Conservation (phyloP, 2,329 filamentous ascomycete genomes). For the Zymoseptoria ardabiliae region DNA sequence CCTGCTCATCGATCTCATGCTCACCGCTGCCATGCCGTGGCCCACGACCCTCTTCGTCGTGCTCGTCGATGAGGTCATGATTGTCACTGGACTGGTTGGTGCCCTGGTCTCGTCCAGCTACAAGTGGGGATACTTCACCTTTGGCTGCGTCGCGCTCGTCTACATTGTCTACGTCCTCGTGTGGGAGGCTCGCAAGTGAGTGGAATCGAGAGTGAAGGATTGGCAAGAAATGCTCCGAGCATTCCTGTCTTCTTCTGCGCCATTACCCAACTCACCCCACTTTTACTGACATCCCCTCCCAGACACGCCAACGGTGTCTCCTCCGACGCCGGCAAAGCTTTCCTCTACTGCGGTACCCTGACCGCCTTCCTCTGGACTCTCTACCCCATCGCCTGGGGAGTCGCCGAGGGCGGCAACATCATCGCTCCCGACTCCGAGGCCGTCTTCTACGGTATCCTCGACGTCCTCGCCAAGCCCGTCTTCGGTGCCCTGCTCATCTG, state of each 20-base stretch:
- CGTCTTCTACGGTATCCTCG: constrained; percentile 61
- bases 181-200: constrained; percentile 44
- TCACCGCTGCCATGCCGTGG: constrained; percentile 58
- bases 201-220: too few relatives aligned
- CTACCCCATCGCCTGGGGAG: constrained; percentile 57
- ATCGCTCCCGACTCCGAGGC: constrained; percentile 60
- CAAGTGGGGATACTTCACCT: constrained; percentile 62
- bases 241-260: too few relatives aligned
- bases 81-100: constrained; percentile 59
- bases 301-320: constrained; percentile 49
- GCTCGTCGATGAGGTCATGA: constrained; percentile 58
- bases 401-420: constrained; percentile 57
- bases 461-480: constrained; percentile 57
- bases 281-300: too few relatives aligned
- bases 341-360: constrained; percentile 49
- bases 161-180: constrained; percentile 55
- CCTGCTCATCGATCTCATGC: constrained; percentile 53
- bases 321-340: constrained; percentile 46
- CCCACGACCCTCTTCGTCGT: constrained; percentile 57
- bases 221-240: too few relatives aligned
- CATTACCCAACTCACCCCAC: too few relatives aligned
- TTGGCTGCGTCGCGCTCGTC: constrained; percentile 43
- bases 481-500: constrained; percentile 56
- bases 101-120: constrained; percentile 55
- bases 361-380: constrained; percentile 57